A percentile compares a stretch with the other conserved stretches of the same genome.
phyloP scores from a whole-genome alignment of 495 filamentous ascomycete genomes.

The Neurospora hispaniola region DNA sequence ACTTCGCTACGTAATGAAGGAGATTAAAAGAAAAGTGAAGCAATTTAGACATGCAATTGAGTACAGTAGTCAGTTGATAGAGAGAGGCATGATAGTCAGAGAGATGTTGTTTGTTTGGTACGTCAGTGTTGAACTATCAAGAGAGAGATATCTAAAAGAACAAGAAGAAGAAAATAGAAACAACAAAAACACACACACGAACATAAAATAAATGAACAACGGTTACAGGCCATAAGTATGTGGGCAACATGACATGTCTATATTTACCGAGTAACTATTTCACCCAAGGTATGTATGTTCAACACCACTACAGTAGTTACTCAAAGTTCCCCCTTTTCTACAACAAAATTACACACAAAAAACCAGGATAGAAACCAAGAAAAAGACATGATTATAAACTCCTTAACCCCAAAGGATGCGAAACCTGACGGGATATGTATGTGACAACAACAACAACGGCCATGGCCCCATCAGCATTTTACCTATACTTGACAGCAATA shows the following conservation, averaged over 20 bases:
- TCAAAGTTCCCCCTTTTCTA: not conserved
- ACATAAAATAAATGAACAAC: no score
- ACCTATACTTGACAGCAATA: not conserved
- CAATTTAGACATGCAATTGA: no score
- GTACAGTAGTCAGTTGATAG: no score
- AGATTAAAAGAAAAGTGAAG: no score
- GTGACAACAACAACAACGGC: not conserved
- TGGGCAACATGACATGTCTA: not conserved
- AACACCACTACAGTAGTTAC: not conserved
- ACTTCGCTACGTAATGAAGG: no score
- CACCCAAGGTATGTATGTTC: not conserved
- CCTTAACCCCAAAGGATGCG: not conserved
- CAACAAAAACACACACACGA: no score
- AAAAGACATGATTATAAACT: not conserved
- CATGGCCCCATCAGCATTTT: not conserved
- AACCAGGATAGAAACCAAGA: not conserved
- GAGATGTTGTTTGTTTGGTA: no score
- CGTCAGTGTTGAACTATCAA: no score
- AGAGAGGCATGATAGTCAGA: no score
- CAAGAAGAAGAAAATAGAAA: no score
- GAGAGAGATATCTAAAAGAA: no score
- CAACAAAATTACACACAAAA: not conserved
- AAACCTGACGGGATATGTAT: constrained; percentile 1
- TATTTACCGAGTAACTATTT: not conserved
- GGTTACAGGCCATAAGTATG: not conserved